Evolutionary conservation across 148 eudicot genomes (phyloP), one percentile per base, ranked within the genome.

Genomic region (Rhododendron williamsianum): DNA sequence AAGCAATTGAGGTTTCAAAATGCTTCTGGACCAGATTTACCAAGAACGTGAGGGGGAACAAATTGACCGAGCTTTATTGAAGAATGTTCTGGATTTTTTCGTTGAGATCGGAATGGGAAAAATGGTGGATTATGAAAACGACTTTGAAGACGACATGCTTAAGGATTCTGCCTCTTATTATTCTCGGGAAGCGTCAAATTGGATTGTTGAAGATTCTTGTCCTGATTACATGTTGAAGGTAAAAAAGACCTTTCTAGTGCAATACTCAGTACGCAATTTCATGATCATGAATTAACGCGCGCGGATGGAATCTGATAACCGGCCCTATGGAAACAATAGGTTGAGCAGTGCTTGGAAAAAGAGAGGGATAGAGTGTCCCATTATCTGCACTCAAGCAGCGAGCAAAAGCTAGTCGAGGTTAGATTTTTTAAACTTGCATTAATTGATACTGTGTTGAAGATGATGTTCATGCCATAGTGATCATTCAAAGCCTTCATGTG

Each of bases 191-290:
- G 94, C 98, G 45, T 90, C 93, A 86, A 91, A 83, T 43, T 94
- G 94, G 98, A 92, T 94, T 60, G 81, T 82, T 21, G 92, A 91
- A 78, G 91, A 92, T 89, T 89, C 94, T 65, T 94, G 94, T 82
- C 95, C 98, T 76, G 95, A 92, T 69, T 94, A 94, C 85, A 90
- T 94, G 93, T 82, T 92, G 87, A 94, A 93, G 93, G 98, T 87
- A 54, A 48, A 72, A 38, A 41, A 52, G 72, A 30, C 38, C 13
- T 19, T 46, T 25, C 46, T 45, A 45, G 48, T 45, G 2, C 48
- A 45, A 45, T 45, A 45, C 2, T 27, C 46, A 12, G 10, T 67
- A 6, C 67, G 49, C 35, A 30, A 52, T 19, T 72, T 69, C 38
- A 30, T 73, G 76, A 56, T 60, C 18, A 38, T 38, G 6, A 38